Evolutionary conservation across 2,329 filamentous ascomycete species (phyloP).

Genomic region (Whalleya microplaca): DNA sequence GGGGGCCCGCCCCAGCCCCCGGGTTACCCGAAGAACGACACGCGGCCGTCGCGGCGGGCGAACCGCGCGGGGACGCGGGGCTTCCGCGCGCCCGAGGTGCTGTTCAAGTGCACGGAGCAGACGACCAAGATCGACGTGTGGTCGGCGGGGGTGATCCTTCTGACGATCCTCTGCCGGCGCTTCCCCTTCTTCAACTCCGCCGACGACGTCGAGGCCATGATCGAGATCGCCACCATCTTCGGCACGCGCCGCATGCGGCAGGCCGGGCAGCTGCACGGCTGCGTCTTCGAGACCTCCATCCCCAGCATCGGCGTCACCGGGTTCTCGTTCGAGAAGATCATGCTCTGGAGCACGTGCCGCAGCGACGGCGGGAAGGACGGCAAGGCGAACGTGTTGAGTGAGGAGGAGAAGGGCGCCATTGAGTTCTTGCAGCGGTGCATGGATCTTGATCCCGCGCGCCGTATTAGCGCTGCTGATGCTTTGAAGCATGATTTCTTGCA

Average conservation of each 20-base stretch:
- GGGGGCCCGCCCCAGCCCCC: conserved; percentile 52
- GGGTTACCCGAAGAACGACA: conserved; percentile 91
- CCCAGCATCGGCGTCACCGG: conserved; percentile 86
- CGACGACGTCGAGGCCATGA: conserved; percentile 97
- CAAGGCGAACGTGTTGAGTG: conserved; percentile 55
- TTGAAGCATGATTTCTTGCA: conserved; percentile 72
- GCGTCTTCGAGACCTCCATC: conserved; percentile 89
- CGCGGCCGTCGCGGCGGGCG: conserved; percentile 82
- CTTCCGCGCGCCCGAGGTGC: conserved; percentile 93
- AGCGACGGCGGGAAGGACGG: conserved; percentile 61
- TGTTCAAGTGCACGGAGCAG: conserved; percentile 96
- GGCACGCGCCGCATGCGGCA: conserved; percentile 82
- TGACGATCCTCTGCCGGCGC: conserved; percentile 89
- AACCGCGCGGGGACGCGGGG: conserved; percentile 94
- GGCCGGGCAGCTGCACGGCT: conserved; percentile 82
- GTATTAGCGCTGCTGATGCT: conserved; percentile 77
- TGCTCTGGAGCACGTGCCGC: conserved; percentile 90
- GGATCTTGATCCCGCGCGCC: conserved; percentile 73
- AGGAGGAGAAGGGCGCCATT: conserved; percentile 74
- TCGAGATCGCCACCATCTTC: conserved; percentile 96
- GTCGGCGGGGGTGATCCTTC: conserved; percentile 93
- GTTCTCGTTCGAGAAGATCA: conserved; percentile 88
- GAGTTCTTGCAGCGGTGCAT: conserved; percentile 73
- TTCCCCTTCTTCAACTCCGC: conserved; percentile 99
- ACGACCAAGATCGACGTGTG: conserved; percentile 95